Base-by-base conservation (phyloP, 345 rosid species). In the Noccaea caerulescens region DNA sequence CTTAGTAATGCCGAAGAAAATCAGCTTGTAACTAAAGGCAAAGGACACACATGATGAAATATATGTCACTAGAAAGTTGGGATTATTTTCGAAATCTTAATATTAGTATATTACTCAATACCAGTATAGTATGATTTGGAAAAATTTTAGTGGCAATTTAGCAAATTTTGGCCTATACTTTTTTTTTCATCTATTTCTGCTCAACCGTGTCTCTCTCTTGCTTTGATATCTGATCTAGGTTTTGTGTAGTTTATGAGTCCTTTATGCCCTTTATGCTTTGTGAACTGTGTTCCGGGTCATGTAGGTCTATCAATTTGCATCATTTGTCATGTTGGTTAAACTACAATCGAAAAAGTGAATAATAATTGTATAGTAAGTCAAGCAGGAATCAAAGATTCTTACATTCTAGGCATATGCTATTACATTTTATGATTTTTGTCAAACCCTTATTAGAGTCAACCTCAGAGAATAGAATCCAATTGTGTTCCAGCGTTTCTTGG, bases 331-430 rank as follows among this genome's bases (percentile, higher is more conserved):
- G 9, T 33, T 33, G 27, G 57, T 45, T 33, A 47, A 33, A 4
- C 43, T 45, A 46, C 1, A 34, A 37, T 36, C 46, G 63, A 10
- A 58, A 37, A 58, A 37, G 63, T 58, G 33, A 58, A 58, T 37
- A 36, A 25, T 36, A 60, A 16, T 27, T 20, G 54, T 45, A 36
- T 59, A 38, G 23, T 45, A 47, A 63, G 44, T 47, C 58, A 47
- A 37, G 36, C 69, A 64, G n/a, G n/a, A 64, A 20, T 20, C 2
- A 20, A 37, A 37, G 45, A 64, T 62, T 62, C 66, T 13, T 13
- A 43, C 9, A 64, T 65, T 36, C 46, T 25, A 65, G 50, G 56
- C 34, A 64, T 50, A 49, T 63, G 57, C 68, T 47, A 7, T 10
- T 46, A 63, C 42, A 11, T 12, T 18, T 18, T 58, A 20, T n/a